Conservation (phyloP, 768 basidiomycete genomes). For the Naganishia randhawae region DNA sequence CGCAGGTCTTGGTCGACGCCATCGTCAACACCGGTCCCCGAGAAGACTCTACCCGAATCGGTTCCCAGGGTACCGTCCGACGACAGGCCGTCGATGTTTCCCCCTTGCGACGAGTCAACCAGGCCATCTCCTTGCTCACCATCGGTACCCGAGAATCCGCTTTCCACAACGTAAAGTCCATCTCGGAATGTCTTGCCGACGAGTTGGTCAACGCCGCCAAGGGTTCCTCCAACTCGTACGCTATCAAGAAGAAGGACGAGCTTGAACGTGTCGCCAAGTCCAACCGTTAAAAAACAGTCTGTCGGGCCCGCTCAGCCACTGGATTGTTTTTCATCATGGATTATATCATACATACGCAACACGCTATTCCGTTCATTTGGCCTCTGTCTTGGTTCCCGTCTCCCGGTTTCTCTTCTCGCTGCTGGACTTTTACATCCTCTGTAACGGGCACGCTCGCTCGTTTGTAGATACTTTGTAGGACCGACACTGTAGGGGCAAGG, state of each 20-base stretch:
- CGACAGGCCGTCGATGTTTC: slow-evolving; percentile 99
- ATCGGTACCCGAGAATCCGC: slow-evolving; percentile 97
- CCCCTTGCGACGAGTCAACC: slow-evolving; percentile 95
- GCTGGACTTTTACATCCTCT: too few species aligned
- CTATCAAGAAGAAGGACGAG: slow-evolving; percentile 89
- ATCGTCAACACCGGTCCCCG: slow-evolving; percentile 99
- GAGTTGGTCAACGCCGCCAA: slow-evolving; percentile 99
- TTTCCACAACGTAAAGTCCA: slow-evolving; percentile 99
- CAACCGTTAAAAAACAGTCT: slow-evolving; percentile 77
- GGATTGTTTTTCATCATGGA: too few species aligned
- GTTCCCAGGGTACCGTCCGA: slow-evolving; percentile 98
- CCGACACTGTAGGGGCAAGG: too few species aligned
- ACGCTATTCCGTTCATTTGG: too few species aligned
- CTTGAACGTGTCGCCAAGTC: slow-evolving; percentile 99
- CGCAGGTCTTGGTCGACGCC: slow-evolving; percentile 87
- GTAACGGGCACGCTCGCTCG: too few species aligned
- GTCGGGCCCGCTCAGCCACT: too few species aligned
- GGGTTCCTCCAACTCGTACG: slow-evolving; percentile 98
- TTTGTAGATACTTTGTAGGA: too few species aligned
- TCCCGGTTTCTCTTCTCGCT: too few species aligned
- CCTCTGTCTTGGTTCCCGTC: too few species aligned
- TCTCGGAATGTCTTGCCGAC: slow-evolving; percentile 97
- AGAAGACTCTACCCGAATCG: slow-evolving; percentile 99
- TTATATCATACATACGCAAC: too few species aligned
- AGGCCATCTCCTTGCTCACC: slow-evolving; percentile 90